Percentiles rank a stretch among this genome's conserved stretches.
Evolutionary conservation across 75 land plant species (phyloP).

Genomic region (Sequoia sempervirens): DNA sequence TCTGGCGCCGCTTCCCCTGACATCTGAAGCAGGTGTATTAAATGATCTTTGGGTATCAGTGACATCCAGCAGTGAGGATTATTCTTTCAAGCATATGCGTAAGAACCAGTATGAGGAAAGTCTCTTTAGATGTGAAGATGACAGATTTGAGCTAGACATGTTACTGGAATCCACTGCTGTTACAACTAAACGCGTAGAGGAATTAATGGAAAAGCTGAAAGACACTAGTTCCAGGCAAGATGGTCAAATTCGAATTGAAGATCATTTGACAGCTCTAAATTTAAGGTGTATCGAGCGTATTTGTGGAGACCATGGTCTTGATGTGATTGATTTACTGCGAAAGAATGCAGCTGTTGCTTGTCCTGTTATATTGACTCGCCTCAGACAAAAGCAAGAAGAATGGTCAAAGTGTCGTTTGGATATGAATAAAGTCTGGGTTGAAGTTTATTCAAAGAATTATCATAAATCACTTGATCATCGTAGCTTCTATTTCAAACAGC

Average conservation of each 20-base stretch:
- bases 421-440: slow-evolving; percentile 96
- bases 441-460: slow-evolving; percentile 86
- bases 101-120: slow-evolving; percentile 79
- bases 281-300: slow-evolving; percentile 84
- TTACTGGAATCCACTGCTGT: slow-evolving; percentile 68
- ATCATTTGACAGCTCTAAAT: slow-evolving; percentile 58
- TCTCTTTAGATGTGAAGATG: slow-evolving; percentile 75
- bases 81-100: slow-evolving; percentile 75
- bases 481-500: slow-evolving; percentile 93
- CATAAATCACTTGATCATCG: slow-evolving; percentile 96
- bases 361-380: slow-evolving; percentile 73
- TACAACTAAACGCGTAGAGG: slow-evolving; percentile 68
- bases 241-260: slow-evolving; percentile 59
- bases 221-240: slow-evolving; percentile 46
- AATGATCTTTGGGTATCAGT: too few species aligned
- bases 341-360: slow-evolving; percentile 68
- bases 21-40: too few species aligned
- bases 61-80: slow-evolving; percentile 76
- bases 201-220: slow-evolving; percentile 58
- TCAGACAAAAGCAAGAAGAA: slow-evolving; percentile 91
- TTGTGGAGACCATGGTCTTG: slow-evolving; percentile 94
- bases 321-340: slow-evolving; percentile 71
- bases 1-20: too few species aligned
- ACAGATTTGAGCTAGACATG: slow-evolving; percentile 90
- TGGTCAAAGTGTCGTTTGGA: slow-evolving; percentile 77